phyloP scores from a whole-genome alignment of 768 basidiomycete species.

The Russula vinacea region DNA sequence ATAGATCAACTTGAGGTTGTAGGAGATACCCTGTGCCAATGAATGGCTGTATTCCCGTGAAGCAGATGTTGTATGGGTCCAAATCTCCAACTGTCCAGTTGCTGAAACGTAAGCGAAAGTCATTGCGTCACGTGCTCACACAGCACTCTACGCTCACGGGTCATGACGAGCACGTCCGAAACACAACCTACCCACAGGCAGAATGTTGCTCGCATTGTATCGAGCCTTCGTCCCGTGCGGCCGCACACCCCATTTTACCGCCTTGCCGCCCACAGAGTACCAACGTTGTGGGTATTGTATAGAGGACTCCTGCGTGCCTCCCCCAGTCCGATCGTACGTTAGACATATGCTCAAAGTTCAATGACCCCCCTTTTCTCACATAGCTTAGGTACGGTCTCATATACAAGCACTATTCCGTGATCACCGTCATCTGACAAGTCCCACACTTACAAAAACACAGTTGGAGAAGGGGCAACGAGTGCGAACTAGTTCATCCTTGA shows the following conservation, averaged over 20 bases:
- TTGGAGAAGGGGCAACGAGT: conserved; percentile 60
- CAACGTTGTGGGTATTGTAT: conserved; percentile 76
- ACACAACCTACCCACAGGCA: not conserved
- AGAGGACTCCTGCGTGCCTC: conserved; percentile 60
- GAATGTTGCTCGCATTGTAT: conserved; percentile 2
- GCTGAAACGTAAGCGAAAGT: no score
- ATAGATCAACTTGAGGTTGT: no score
- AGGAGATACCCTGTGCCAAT: no score
- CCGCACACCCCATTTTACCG: conserved; percentile 64
- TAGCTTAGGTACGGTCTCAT: conserved; percentile 53
- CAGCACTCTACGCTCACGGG: no score
- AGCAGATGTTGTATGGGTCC: no score
- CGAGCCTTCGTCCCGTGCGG: conserved; percentile 36
- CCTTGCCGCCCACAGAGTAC: conserved; percentile 68
- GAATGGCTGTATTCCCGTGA: no score
- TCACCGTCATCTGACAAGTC: conserved; percentile 53
- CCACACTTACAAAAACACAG: conserved; percentile 45
- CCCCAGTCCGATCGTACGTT: conserved; percentile 53
- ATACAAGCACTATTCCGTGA: conserved; percentile 53
- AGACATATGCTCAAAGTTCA: not conserved
- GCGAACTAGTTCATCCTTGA: conserved; percentile 26
- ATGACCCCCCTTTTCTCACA: conserved; percentile 9
- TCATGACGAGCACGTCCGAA: no score
- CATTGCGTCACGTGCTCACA: no score
- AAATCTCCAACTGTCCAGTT: no score